Evolutionary conservation across 345 rosid genomes (phyloP), one percentile per base, ranked within the genome.

Genomic region (Psidium guajava): DNA sequence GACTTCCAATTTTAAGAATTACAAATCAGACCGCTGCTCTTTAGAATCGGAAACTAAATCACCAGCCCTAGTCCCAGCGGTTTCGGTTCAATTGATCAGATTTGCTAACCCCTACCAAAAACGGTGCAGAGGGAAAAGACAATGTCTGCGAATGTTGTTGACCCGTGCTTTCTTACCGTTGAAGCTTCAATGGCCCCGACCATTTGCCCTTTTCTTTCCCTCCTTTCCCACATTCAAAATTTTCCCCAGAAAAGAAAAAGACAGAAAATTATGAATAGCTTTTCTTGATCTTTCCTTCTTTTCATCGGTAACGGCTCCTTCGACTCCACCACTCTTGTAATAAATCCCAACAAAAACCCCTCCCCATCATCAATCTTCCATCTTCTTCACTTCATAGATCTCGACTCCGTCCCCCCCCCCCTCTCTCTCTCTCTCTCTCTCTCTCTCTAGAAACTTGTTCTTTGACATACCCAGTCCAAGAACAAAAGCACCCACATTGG

Each of bases 271-370:
- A 18, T 6, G 47, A 18, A 36, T 18, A 47, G 77, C 47, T 36
- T 36, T 18, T 18, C 44, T 69, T 0, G 77, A 69, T 36, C 80
- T 69, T 36, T 18, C 47, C 61, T 6, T 42, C 32, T 51, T 69
- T 24, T n/a, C 47, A 54, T 82, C 88, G 82, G 87, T 52, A 91
- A 92, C 94, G 93, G 93, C 94, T 90, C 89, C 59, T 85, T 84
- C n/a, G 42, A 32, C 64, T 53, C 27, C 85, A 24, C 16, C 22
- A 20, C 58, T 49, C 64, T 32, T 42, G 56, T 28, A 54, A 77
- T 82, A 61, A 83, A 56, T 54, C 64, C 86, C 85, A 36, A 51
- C 74, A 81, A 24, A 11, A 83, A 56, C 36, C 82, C 49, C 54
- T 14, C 20, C 82, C 53, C 82, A 24, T 51, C 28, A 32, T 80